A percentile compares a stretch with the other conserved stretches of the same genome.
phyloP scores from a whole-genome alignment of 345 rosid species.

The Salix viminalis region DNA sequence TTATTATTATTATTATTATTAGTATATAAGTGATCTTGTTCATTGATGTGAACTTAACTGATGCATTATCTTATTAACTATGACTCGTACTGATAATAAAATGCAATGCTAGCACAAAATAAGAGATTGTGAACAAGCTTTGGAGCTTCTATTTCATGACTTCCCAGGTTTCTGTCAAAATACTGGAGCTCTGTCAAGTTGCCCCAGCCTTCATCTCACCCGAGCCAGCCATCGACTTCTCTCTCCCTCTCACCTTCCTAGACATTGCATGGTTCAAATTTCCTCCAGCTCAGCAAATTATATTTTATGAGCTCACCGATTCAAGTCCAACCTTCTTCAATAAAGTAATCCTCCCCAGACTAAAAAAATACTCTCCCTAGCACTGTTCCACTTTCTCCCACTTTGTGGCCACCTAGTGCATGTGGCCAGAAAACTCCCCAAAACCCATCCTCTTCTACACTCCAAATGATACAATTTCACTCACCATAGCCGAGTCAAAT shows the following conservation, averaged over 20 bases:
- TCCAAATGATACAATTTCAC: not conserved
- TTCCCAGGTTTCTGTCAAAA: not conserved
- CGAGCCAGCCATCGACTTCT: not conserved
- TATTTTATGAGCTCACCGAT: not conserved
- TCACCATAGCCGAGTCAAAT: not conserved
- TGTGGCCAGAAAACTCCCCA: not conserved
- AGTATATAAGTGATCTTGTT: too few species aligned
- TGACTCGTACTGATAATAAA: too few species aligned
- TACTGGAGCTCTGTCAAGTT: not conserved
- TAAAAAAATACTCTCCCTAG: not conserved
- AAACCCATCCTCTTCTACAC: not conserved
- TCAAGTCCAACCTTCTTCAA: not conserved
- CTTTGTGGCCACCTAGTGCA: not conserved
- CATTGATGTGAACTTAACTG: too few species aligned
- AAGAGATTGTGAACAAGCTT: not conserved
- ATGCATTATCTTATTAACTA: too few species aligned
- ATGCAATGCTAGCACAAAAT: not conserved
- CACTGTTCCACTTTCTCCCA: not conserved
- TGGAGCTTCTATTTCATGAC: not conserved
- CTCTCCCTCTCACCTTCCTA: not conserved
- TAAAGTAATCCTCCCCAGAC: not conserved
- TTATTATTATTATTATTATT: too few species aligned
- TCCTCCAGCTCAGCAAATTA: not conserved
- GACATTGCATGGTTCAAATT: not conserved
- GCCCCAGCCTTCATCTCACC: not conserved